A percentile compares a stretch with the other conserved stretches of the same genome.
phyloP scores from a whole-genome alignment of 306 rosid species.

The Sicyos baderoa region DNA sequence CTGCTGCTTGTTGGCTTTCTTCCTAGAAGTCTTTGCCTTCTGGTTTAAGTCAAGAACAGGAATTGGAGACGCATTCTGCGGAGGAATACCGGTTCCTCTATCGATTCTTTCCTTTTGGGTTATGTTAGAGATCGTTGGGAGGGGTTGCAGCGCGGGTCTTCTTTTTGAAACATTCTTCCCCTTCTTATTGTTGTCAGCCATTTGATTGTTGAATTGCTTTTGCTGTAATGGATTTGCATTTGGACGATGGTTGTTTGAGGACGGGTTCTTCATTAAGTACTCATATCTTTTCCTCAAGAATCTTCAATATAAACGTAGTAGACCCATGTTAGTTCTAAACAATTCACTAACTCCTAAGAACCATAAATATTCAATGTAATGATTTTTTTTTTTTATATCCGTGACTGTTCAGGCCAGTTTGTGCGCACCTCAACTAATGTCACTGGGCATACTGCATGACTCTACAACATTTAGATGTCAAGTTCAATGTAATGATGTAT shows the following conservation, averaged over 20 bases:
- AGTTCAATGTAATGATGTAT: neutral
- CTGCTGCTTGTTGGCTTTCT: constrained; percentile 35
- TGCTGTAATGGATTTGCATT: constrained; percentile 30
- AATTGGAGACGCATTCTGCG: constrained; percentile 34
- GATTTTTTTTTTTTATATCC: too few relatives aligned
- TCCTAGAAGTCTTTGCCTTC: constrained; percentile 41
- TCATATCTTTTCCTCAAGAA: constrained; percentile 61
- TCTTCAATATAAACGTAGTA: constrained; percentile 33
- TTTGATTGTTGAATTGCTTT: constrained; percentile 36
- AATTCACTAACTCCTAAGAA: neutral
- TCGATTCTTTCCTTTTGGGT: constrained; percentile 44
- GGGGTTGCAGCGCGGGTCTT: constrained; percentile 32
- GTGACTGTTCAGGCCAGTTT: too few relatives aligned
- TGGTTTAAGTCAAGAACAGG: constrained; percentile 54
- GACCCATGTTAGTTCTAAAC: neutral
- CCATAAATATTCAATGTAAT: neutral
- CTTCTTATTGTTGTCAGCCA: constrained; percentile 30
- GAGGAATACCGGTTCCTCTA: constrained; percentile 28
- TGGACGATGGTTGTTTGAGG: constrained; percentile 28
- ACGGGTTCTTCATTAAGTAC: constrained; percentile 43
- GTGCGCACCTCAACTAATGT: too few relatives aligned
- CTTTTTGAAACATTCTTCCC: constrained; percentile 42
- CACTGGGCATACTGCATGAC: too few relatives aligned
- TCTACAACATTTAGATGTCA: too few relatives aligned
- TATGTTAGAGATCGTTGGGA: constrained; percentile 17